Evolutionary conservation across 257 asterid genomes (phyloP).

Genomic region (Pogostemon cablin): DNA sequence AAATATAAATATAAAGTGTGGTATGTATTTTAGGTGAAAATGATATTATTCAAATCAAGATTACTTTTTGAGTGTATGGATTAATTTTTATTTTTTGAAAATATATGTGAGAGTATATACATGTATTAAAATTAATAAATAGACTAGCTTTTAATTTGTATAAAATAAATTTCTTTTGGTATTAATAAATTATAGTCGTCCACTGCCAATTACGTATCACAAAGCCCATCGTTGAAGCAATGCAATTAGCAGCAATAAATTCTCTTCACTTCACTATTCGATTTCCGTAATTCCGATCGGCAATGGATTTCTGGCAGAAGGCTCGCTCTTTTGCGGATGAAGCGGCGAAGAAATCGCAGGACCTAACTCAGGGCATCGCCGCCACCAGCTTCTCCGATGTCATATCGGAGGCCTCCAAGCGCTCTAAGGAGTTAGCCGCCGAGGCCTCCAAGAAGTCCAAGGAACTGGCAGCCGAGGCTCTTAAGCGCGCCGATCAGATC

Average conservation of each 20-base stretch:
- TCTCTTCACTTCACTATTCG: conserved; percentile 25
- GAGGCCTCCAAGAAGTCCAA: conserved; percentile 72
- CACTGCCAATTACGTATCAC: conserved; percentile 2
- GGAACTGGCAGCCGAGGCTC: conserved; percentile 61
- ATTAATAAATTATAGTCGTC: neutral
- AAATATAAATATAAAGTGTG: too few species aligned
- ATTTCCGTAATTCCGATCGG: conserved; percentile 24
- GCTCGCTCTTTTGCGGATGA: conserved; percentile 88
- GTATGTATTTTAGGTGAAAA: too few species aligned
- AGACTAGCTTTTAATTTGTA: too few species aligned
- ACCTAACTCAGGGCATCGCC: conserved; percentile 60
- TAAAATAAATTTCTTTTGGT: neutral
- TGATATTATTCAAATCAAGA: too few species aligned
- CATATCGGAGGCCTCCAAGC: conserved; percentile 74
- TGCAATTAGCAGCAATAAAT: conserved; percentile 15
- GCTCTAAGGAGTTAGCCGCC: conserved; percentile 74
- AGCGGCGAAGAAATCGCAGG: conserved; percentile 83
- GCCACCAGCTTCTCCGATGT: conserved; percentile 71
- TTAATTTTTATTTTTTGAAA: too few species aligned
- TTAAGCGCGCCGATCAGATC: conserved; percentile 90
- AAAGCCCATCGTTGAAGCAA: neutral
- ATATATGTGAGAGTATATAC: too few species aligned
- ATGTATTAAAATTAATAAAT: too few species aligned
- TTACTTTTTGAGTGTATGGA: too few species aligned
- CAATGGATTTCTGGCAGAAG: conserved; percentile 87